A percentile compares a stretch with the other conserved stretches of the same genome.
phyloP scores from a whole-genome alignment of 257 asterid genomes.

The Penstemon eatonii region DNA sequence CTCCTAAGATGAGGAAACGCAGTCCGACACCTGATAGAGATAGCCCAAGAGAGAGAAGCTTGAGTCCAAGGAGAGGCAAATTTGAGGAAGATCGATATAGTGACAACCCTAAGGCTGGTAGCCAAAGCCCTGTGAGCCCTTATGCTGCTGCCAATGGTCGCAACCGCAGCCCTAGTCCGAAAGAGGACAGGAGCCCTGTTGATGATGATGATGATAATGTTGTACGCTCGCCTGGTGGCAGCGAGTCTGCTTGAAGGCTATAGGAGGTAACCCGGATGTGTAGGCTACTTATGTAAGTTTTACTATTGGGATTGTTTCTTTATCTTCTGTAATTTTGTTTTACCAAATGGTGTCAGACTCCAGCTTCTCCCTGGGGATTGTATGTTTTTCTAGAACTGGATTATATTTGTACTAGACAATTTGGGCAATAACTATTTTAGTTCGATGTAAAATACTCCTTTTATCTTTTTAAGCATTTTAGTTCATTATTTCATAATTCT shows the following conservation, averaged over 20 bases:
- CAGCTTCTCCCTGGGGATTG: no score
- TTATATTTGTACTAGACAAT: no score
- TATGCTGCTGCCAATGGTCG: slow-evolving; percentile 37
- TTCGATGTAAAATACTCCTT: no score
- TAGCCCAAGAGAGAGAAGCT: slow-evolving; percentile 31
- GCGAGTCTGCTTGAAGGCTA: slow-evolving; percentile 39
- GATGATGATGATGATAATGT: slow-evolving; percentile 37
- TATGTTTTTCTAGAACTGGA: no score
- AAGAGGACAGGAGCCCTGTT: slow-evolving; percentile 35
- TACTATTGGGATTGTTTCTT: background rate
- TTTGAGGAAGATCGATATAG: slow-evolving; percentile 35
- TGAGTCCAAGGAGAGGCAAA: slow-evolving; percentile 29
- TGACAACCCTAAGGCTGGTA: slow-evolving; percentile 44
- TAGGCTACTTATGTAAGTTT: background rate
- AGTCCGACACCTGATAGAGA: slow-evolving; percentile 48
- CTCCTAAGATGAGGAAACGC: slow-evolving; percentile 44
- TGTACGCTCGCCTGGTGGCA: slow-evolving; percentile 37
- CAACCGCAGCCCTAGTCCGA: slow-evolving; percentile 45
- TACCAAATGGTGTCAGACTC: no score
- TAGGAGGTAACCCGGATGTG: background rate
- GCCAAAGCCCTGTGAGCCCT: slow-evolving; percentile 43
- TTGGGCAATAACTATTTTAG: no score
- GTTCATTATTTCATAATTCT: no score
- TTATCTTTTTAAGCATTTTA: no score
- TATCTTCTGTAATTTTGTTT: no score